phyloP scores from a whole-genome alignment of 2,329 filamentous ascomycete genomes.

The Colletotrichum eremochloae region DNA sequence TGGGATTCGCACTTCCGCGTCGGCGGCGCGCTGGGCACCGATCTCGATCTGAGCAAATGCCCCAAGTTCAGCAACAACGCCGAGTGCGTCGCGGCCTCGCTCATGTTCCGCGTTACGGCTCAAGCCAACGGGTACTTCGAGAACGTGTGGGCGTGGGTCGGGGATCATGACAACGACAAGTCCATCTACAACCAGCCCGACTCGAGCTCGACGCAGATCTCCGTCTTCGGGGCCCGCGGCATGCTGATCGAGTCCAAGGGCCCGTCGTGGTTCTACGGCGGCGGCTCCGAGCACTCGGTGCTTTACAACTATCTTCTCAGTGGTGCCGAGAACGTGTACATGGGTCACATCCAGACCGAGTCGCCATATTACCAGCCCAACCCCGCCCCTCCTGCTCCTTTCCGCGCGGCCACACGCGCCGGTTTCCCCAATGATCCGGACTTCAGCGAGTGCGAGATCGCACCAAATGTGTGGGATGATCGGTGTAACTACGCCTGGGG shows the following conservation, averaged over 20 bases:
- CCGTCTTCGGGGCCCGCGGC: background rate
- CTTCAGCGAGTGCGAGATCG: too few species aligned
- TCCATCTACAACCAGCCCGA: background rate
- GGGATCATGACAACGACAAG: background rate
- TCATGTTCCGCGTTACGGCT: background rate
- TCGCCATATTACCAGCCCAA: too few species aligned
- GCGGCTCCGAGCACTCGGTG: background rate
- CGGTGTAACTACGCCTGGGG: too few species aligned
- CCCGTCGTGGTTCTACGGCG: background rate
- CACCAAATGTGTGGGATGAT: too few species aligned
- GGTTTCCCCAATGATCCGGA: too few species aligned
- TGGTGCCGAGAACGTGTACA: too few species aligned
- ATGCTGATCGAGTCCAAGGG: background rate
- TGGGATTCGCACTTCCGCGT: background rate
- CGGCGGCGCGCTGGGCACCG: background rate
- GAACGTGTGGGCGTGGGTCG: background rate
- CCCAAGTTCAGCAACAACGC: background rate
- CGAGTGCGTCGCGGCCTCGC: background rate
- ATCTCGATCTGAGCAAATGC: background rate
- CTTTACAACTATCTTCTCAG: too few species aligned
- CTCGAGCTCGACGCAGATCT: background rate
- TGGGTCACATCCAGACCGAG: too few species aligned
- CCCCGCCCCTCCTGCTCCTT: too few species aligned
- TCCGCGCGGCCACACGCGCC: too few species aligned
- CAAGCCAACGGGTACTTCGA: background rate